Evolutionary conservation across 2,329 filamentous ascomycete species (phyloP), one percentile per base, ranked within the genome.

Genomic region (Escovopsis weberi): DNA sequence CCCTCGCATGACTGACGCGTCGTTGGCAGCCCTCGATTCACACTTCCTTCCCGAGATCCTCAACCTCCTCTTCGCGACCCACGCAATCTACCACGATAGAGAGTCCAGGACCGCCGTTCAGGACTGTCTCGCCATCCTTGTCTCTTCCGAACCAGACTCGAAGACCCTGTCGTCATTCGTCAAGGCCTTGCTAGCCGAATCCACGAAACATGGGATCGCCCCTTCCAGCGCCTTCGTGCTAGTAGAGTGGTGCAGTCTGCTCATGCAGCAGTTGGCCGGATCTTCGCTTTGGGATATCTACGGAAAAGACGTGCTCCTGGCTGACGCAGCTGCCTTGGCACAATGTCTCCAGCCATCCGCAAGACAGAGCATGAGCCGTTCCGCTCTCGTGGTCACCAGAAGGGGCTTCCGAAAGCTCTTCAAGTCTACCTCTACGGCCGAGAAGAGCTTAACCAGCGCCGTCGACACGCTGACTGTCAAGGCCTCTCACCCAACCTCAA

Each of bases 71-170:
- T 89, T 96, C 65, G 78, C 78, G 58, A 95, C 88, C 41, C 87
- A 95, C 57, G 76, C 85, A 47, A 78, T 83, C 52, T 98, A 96
- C 62, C 67, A 79, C 61, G 91, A 98, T 64, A 79, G 88, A 53
- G 68, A 76, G 50, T 96, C 91, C 37, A 78, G 91, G 52, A 74
- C 79, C 52, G 86, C 85, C 33, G 86, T 87, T 30, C 84, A 94
- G 59, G 70, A 74, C 64, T 94, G 88, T 58, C 71, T 98, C 44
- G 66, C 70, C 49, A 70, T 77, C 41, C 69, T 89, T 50, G 70
- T 88, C 45, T 70, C 70, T 43, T 68, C 67, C 42, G 65, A 63
- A n/a, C 55, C 69, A 15, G 69, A 81, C 39, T 44, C 54, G 23
- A 70, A 78, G 34, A 62, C 74, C 26, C 63, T 91, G 39, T 66